Conservation (phyloP, 805 yeast species). For the Saturnispora mendoncae region DNA sequence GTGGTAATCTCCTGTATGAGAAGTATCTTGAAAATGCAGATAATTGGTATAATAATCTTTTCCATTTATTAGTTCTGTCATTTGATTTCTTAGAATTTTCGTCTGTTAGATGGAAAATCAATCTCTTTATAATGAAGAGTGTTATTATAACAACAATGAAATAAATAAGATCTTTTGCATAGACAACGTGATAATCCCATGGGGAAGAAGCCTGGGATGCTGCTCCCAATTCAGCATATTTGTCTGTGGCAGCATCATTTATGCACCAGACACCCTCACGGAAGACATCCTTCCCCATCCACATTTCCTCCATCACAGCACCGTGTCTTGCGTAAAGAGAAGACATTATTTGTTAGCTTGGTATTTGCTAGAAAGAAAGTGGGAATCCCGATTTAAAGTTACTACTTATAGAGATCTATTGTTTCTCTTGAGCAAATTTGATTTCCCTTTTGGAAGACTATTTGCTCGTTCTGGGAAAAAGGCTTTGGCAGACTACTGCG, state of each 20-base stretch:
- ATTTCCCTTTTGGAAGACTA: background rate
- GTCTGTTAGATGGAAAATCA: conserved; percentile 17
- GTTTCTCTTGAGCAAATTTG: background rate
- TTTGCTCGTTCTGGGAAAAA: background rate
- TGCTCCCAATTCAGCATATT: conserved; percentile 18
- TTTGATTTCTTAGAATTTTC: conserved; percentile 5
- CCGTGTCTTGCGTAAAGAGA: conserved; percentile 1
- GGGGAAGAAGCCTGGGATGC: conserved; percentile 27
- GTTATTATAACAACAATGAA: conserved; percentile 32
- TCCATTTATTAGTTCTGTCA: conserved; percentile 4
- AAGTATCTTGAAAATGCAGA: conserved; percentile 27
- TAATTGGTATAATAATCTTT: conserved; percentile 15
- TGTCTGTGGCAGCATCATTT: conserved; percentile 16
- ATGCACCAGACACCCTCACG: conserved; percentile 17
- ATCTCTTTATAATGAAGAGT: conserved; percentile 28
- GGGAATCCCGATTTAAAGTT: too few species aligned
- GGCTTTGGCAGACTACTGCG: too few species aligned
- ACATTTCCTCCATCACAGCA: background rate
- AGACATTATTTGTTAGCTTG: background rate
- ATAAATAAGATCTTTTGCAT: conserved; percentile 34
- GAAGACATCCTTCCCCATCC: conserved; percentile 10
- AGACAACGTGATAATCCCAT: conserved; percentile 26
- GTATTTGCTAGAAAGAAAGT: too few species aligned
- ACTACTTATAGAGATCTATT: too few species aligned
- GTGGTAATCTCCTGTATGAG: conserved; percentile 28